Percentiles rank a stretch among this genome's conserved stretches.
These are phyloP conservation scores for Trichoderma asperelloides DNA, from an alignment of 495 filamentous ascomycete species.

Conservation along the genomic window DNA sequence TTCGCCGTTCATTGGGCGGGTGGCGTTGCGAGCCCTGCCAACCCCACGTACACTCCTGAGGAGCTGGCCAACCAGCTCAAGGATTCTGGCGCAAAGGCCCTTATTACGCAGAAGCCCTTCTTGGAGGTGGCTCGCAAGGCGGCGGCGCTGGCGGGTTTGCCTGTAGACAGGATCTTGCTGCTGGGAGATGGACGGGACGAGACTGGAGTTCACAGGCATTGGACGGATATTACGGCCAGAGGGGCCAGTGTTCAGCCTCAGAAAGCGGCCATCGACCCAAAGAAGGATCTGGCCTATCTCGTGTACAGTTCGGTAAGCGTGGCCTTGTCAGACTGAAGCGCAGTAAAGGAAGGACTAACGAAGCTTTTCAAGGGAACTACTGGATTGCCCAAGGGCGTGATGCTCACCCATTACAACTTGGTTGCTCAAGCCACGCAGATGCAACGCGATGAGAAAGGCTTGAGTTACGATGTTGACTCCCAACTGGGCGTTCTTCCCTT, in stretches of 20 bases:
- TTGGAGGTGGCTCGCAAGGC: constrained; percentile 57
- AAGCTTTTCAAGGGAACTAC: constrained; percentile 56
- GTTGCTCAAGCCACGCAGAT: constrained; percentile 56
- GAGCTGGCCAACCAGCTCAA: constrained; percentile 85
- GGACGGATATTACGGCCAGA: constrained; percentile 57
- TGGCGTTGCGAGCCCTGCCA: constrained; percentile 71
- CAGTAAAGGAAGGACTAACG: not conserved
- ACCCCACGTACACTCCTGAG: constrained; percentile 76
- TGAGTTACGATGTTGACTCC: constrained; percentile 54
- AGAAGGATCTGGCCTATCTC: constrained; percentile 55
- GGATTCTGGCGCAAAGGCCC: constrained; percentile 65
- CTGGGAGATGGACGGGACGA: constrained; percentile 66
- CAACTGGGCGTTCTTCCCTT: constrained; percentile 80
- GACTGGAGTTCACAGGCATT: constrained; percentile 57
- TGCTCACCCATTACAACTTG: constrained; percentile 76
- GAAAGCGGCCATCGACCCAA: constrained; percentile 38
- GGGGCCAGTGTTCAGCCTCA: constrained; percentile 34
- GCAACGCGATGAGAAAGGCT: constrained; percentile 53
- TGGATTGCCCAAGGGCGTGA: constrained; percentile 87
- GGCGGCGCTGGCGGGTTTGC: constrained; percentile 57
- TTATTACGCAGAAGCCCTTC: constrained; percentile 59
- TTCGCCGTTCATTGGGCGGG: constrained; percentile 83
- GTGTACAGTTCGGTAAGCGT: constrained; percentile 56
- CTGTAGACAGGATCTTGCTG: constrained; percentile 59
- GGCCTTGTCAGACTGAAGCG: not conserved